A percentile compares a stretch with the other conserved stretches of the same genome.
Evolutionary conservation across 1,284 basidiomycete genomes (phyloP).

Genomic region (Pholiota adiposa): DNA sequence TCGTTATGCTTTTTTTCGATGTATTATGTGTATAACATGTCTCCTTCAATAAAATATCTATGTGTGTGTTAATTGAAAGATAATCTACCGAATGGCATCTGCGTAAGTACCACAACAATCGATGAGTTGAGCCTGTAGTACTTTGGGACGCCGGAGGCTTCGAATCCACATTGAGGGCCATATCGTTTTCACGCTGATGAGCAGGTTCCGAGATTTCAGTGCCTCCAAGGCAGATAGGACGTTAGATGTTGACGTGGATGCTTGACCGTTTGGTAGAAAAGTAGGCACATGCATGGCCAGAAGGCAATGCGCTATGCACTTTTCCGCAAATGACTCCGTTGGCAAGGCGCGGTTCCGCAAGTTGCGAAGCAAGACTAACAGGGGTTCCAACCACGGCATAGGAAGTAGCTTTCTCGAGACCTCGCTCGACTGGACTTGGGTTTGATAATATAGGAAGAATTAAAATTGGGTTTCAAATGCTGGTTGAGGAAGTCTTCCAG

Average conservation of each 20-base stretch:
- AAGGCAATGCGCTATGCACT: not conserved
- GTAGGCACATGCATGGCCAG: too few species aligned
- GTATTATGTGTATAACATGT: slow-evolving; percentile 3
- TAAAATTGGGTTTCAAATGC: slow-evolving; percentile 60
- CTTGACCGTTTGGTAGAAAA: too few species aligned
- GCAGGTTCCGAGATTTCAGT: too few species aligned
- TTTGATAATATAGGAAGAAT: slow-evolving; percentile 61
- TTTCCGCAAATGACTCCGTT: not conserved
- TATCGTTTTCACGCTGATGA: too few species aligned
- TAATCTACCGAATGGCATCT: too few species aligned
- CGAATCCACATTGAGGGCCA: too few species aligned
- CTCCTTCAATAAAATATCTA: not conserved
- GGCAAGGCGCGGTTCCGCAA: not conserved
- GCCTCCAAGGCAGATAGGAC: too few species aligned
- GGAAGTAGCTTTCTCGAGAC: slow-evolving; percentile 76
- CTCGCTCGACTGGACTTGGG: slow-evolving; percentile 69
- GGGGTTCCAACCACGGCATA: slow-evolving; percentile 65
- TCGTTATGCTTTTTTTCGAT: not conserved
- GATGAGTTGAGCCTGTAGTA: too few species aligned
- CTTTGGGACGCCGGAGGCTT: too few species aligned
- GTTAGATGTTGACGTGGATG: too few species aligned
- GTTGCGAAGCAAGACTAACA: slow-evolving; percentile 2
- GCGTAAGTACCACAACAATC: too few species aligned
- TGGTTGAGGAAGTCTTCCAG: slow-evolving; percentile 57
- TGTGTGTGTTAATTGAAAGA: not conserved